Evolutionary conservation across 352 stramenopile species (phyloP), one percentile per base, ranked within the genome.

Genomic region (Phytophthora ramorum): DNA sequence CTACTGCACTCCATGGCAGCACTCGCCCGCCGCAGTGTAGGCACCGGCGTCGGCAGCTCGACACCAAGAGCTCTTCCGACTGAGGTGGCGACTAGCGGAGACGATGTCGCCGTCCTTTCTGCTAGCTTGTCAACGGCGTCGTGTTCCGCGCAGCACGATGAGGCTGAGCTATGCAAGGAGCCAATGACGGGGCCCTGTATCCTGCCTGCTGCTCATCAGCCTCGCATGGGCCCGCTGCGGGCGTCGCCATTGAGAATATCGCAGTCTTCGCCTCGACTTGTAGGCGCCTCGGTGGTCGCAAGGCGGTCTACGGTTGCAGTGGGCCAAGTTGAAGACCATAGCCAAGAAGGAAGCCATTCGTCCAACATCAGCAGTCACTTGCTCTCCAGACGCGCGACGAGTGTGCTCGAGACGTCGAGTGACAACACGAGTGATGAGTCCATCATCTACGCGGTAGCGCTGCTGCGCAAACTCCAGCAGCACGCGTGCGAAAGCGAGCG

Each of bases 381-480:
- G 22, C 19, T 57, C 0, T 38, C 32, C 8, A 71, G 26, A 63
- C 56, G 57, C 41, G 67, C 52, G 17, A 67, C 41, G 46, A 75
- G 20, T 59, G 49, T 55, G n/a, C 37, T 60, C 14, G 57, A 68
- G n/a, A 59, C 43, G 10, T 60, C 66, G 13, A 69, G 53, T n/a
- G 66, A 78, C 56, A 43, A 69, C 49, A 73, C 61, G 2, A 73
- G 52, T 37, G 70, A 86, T 54, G 75, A 81, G 20, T 74, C 81
- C 13, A 78, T 92, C 50, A 81, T 89, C 44, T 65, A 86, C 47
- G 80, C 81, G 1, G 69, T 92, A 13, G 68, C 78, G 16, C 56
- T 91, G 50, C 76, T 92, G 34, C 80, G 76, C 9, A 77, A 75
- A 58, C 66, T 90, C 16, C 81, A 92, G 51, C 73, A 87, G 28